phyloP scores from a whole-genome alignment of 2,329 filamentous ascomycete genomes.

The Fusarium sublunatum region DNA sequence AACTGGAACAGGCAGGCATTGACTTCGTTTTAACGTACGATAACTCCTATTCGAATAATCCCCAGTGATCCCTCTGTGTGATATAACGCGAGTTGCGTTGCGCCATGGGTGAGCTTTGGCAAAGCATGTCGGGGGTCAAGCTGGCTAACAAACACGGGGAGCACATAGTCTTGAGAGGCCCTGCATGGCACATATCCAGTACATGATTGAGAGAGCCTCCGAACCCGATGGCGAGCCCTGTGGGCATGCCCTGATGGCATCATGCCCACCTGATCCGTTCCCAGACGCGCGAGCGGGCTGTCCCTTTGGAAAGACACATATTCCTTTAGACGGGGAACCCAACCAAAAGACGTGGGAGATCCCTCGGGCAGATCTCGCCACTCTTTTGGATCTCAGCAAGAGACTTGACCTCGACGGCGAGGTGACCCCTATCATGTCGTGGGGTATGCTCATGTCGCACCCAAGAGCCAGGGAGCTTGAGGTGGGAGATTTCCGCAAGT shows the following conservation, averaged over 20 bases:
- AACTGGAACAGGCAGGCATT: conserved; percentile 86
- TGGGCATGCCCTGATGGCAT: conserved; percentile 93
- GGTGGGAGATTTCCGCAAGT: conserved; percentile 73
- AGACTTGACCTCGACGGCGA: conserved; percentile 86
- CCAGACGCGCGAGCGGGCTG: conserved; percentile 61
- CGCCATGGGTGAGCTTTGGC: conserved; percentile 38
- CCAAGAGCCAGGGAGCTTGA: conserved; percentile 74
- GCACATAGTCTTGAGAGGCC: conserved; percentile 84
- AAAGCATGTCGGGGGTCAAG: conserved; percentile 36
- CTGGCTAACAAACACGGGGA: conserved; percentile 58
- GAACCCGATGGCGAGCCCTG: conserved; percentile 75
- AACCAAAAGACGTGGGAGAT: conserved; percentile 82
- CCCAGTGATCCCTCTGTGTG: conserved; percentile 71
- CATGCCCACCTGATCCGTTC: conserved; percentile 79
- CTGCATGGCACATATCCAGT: conserved; percentile 91
- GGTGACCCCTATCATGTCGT: conserved; percentile 95
- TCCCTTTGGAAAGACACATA: conserved; percentile 63
- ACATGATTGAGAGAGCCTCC: conserved; percentile 71
- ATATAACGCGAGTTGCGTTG: conserved; percentile 41
- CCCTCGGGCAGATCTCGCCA: conserved; percentile 79
- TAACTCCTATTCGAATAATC: conserved; percentile 68
- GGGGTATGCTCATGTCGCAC: conserved; percentile 82
- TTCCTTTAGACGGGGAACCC: conserved; percentile 52
- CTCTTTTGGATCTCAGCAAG: conserved; percentile 84
- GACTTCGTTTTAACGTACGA: conserved; percentile 93